Base-by-base conservation (phyloP, 805 yeast species). In the Sugiyamaella qingdaonensis region DNA sequence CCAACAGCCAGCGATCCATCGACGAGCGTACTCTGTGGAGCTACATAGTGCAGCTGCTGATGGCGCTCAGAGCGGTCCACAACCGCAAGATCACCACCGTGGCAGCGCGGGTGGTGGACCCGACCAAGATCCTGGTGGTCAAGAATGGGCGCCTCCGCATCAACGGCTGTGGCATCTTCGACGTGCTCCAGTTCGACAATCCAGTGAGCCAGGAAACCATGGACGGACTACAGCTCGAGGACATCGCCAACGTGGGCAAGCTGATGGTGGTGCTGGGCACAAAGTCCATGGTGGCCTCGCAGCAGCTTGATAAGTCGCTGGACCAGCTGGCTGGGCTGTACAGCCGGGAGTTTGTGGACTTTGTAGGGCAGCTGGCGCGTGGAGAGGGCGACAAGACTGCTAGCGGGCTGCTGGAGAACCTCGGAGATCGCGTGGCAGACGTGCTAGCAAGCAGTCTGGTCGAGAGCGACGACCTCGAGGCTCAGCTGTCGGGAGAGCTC, bases 1-100 rank as follows among this genome's bases (percentile, higher is more conserved):
- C 32, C 57, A 33, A 51, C 34, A 44, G 44, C 57, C 27, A 68
- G 68, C 37, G 71, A 69, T 53, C 73, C 76, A 73, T 87, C 2
- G 81, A 85, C 0, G 90, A 85, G 64, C 79, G 80, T 8, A 64
- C 80, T 10, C 68, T 92, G 45, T 89, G 97, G 97, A 70, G 73
- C 33, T 88, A 89, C 61, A 68, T 86, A 49, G 77, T 84, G 14
- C 98, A 94, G 70, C 69, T 94, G 32, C 74, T 85, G 2, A 78
- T 79, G 60, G 97, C 91, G 0, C 64, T 88, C 21, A 69, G 75
- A n/a, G 75, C 79, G 4, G 76, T 85, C 11, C 97, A 92, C 71
- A 72, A 74, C 2, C 72, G 74, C n/a, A 80, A 80, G 0, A 31
- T 32, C 11, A 24, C 13, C 9, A 19, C 29, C 7, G 70, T 92